Base-by-base conservation (phyloP, 805 yeast species). In the Metschnikowia borealis region DNA sequence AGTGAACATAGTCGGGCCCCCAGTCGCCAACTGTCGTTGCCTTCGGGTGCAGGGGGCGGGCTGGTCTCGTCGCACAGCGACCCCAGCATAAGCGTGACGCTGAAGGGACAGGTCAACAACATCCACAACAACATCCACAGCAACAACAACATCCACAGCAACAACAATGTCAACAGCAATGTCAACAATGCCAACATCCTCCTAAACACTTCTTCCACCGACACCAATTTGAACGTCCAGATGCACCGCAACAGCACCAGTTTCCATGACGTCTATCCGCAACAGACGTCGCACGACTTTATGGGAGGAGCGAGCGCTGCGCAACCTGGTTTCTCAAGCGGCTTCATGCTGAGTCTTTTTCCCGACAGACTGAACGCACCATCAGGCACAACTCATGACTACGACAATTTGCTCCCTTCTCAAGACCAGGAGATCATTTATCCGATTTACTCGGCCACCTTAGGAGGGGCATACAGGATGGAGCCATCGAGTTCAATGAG, bases 401-500 rank as follows among this genome's bases (percentile, higher is more conserved):
- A 65, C 44, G 74, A 70, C 56, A 66, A 69, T 53, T 58, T 71
- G 46, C 59, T 70, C 34, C 37, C 58, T n/a, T 58, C 56, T 6
- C 58, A 57, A 32, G 67, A 66, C 39, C 52, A 56, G 47, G 62
- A 69, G 23, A 71, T 71, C 47, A 67, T 71, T 18, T 71, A 71
- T 49, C 76, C 76, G 1, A 65, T 71, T 13, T 71, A 71, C 50
- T 58, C 67, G 4, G 58, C 67, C 5, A 26, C 3, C 39, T 39
- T 32, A 33, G 14, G 39, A 33, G 15, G 21, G 41, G 17, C 39
- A 14, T 33, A n/a, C 13, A 31, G 38, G 14, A 7, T 44, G 10
- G 40, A 44, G 13, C 23, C 32, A 13, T 18, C 40, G 5, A 33
- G 11, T 6, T 11, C 14, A 5, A 8, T 26, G 29, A 3, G 7